Evolutionary conservation across 129 eudicot genomes (phyloP).

Genomic region (Centaurea solstitialis): DNA sequence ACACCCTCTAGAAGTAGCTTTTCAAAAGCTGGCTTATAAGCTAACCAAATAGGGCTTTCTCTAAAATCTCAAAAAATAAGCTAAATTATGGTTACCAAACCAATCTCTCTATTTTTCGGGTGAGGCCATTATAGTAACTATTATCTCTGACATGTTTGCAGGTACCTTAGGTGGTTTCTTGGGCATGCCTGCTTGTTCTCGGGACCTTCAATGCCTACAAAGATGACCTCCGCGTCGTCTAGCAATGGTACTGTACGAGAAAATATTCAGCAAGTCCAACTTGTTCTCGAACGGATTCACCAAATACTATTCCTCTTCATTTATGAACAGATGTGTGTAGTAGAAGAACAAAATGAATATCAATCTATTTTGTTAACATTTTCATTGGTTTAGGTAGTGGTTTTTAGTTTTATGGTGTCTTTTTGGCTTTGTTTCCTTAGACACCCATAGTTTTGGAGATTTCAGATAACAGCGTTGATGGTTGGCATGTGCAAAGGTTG

Average conservation of each 20-base stretch:
- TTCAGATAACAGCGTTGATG: too few relatives aligned
- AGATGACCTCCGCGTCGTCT: slow-evolving; percentile 48
- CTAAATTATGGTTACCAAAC: background rate
- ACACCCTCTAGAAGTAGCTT: background rate
- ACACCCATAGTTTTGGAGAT: background rate
- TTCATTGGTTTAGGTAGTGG: slow-evolving; percentile 7
- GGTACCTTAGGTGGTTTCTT: slow-evolving; percentile 63
- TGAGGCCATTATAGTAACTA: background rate
- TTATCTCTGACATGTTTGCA: background rate
- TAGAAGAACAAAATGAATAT: slow-evolving; percentile 19
- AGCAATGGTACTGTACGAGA: slow-evolving; percentile 30
- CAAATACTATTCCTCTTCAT: slow-evolving; percentile 11
- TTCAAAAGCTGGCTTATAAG: background rate
- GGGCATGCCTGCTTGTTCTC: slow-evolving; percentile 55
- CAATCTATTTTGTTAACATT: slow-evolving; percentile 23
- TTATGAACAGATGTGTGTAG: slow-evolving; percentile 37
- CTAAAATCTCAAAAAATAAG: background rate
- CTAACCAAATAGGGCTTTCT: background rate
- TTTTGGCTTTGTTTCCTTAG: background rate
- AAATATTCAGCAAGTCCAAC: slow-evolving; percentile 34
- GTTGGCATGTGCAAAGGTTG: background rate
- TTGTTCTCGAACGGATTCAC: slow-evolving; percentile 1
- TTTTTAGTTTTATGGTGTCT: background rate
- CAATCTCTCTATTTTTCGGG: too few relatives aligned
- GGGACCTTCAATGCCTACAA: slow-evolving; percentile 61